Percentiles rank a stretch among this genome's conserved stretches.
Evolutionary conservation across 1,284 basidiomycete species (phyloP).

Genomic region (Peniophora sp.): DNA sequence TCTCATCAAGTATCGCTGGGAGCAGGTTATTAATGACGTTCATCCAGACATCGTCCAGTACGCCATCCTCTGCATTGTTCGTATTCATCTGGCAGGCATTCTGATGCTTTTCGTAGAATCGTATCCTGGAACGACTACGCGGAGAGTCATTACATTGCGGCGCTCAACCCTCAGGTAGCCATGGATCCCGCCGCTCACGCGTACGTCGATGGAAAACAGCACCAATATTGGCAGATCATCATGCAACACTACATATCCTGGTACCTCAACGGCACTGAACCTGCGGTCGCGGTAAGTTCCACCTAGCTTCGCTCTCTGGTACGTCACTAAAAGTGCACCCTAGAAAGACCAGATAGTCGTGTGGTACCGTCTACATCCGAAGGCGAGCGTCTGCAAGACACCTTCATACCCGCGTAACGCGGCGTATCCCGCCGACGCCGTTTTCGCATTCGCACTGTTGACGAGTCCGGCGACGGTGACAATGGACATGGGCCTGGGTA

Average conservation of each 20-base stretch:
- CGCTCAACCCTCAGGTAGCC: constrained; percentile 5
- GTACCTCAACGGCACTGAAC: constrained; percentile 22
- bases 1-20: constrained; percentile 21
- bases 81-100: no score
- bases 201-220: constrained; percentile 9
- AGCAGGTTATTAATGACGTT: constrained; percentile 23
- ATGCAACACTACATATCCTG: constrained; percentile 25
- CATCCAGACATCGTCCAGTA: constrained; percentile 23
- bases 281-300: constrained; percentile 17
- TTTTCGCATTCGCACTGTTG: constrained; percentile 25
- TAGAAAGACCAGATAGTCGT: constrained; percentile 24
- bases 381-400: constrained; percentile 17
- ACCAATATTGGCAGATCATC: constrained; percentile 19
- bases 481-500: constrained; percentile 23
- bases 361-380: constrained; percentile 27
- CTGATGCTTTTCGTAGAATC: no score
- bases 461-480: constrained; percentile 19
- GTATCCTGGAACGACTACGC: constrained; percentile 14
- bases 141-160: constrained; percentile 9
- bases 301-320: background rate
- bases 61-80: no score
- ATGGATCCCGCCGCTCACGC: constrained; percentile 4
- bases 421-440: constrained; percentile 20
- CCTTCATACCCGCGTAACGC: constrained; percentile 23
- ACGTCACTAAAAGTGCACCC: background rate